Conservation (phyloP, 495 filamentous ascomycete genomes). For the Lichenothelia convexa region DNA sequence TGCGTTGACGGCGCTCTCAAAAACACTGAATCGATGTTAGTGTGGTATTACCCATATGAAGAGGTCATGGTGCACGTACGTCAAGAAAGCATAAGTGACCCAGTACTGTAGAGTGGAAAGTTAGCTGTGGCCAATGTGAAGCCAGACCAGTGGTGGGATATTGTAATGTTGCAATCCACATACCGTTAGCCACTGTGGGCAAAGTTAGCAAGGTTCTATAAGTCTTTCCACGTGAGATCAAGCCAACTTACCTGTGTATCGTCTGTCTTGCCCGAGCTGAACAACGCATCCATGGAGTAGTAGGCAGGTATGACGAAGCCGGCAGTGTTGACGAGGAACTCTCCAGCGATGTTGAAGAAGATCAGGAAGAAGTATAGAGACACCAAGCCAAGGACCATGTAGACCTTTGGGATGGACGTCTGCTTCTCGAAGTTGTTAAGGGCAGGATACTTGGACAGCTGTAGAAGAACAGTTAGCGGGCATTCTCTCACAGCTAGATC, state of each 20-base stretch:
- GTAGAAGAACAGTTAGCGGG: slow-evolving; percentile 5
- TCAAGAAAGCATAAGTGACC: slow-evolving; percentile 89
- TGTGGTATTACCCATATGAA: background rate
- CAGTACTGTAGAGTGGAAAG: slow-evolving; percentile 51
- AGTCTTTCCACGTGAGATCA: too few relatives aligned
- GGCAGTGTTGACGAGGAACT: slow-evolving; percentile 90
- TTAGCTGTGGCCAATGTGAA: slow-evolving; percentile 15
- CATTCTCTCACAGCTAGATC: too few relatives aligned
- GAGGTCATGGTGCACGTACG: slow-evolving; percentile 25
- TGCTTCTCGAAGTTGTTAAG: slow-evolving; percentile 96
- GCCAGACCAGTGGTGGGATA: background rate
- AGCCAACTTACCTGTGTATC: slow-evolving; percentile 60
- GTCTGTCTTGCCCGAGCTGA: slow-evolving; percentile 61
- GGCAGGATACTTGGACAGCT: slow-evolving; percentile 92
- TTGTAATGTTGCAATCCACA: slow-evolving; percentile 12
- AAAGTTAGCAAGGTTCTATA: background rate
- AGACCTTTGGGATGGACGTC: slow-evolving; percentile 88
- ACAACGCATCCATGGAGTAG: slow-evolving; percentile 83
- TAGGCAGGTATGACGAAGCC: slow-evolving; percentile 90
- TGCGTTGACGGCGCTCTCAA: slow-evolving; percentile 84
- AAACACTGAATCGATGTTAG: slow-evolving; percentile 30
- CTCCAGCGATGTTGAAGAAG: slow-evolving; percentile 96
- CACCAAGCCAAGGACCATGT: slow-evolving; percentile 69
- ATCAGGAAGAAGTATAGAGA: slow-evolving; percentile 94
- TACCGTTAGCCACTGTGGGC: slow-evolving; percentile 46